phyloP scores from a whole-genome alignment of 140 eudicot genomes.

The Erigeron philadelphicus region DNA sequence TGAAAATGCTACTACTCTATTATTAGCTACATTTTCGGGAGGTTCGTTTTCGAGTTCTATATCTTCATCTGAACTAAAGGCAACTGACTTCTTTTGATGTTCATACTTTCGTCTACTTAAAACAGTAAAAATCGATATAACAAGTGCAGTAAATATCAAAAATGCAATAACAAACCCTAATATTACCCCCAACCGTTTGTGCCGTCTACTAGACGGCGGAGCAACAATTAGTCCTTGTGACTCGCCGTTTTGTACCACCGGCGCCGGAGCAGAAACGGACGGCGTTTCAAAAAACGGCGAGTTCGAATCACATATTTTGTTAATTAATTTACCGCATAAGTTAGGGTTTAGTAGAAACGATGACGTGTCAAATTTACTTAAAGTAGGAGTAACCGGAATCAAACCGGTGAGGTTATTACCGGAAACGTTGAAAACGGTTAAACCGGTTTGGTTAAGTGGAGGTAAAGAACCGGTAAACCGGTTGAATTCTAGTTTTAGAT shows the following conservation, averaged over 20 bases:
- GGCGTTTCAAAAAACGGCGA: conserved; percentile 56
- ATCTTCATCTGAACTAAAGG: conserved; percentile 32
- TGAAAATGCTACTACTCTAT: conserved; percentile 10
- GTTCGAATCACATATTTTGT: conserved; percentile 45
- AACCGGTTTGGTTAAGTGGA: conserved; percentile 55
- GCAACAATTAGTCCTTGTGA: conserved; percentile 41
- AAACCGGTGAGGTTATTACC: conserved; percentile 62
- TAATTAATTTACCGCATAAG: conserved; percentile 63
- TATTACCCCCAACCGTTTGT: conserved; percentile 39
- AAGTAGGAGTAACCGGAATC: conserved; percentile 48
- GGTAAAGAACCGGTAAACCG: conserved; percentile 62
- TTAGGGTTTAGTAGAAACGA: conserved; percentile 52
- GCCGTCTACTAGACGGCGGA: conserved; percentile 40
- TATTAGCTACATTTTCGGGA: background rate
- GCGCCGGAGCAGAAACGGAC: conserved; percentile 50
- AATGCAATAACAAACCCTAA: conserved; percentile 48
- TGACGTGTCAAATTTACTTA: conserved; percentile 34
- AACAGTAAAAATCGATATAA: conserved; percentile 38
- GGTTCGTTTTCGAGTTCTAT: conserved; percentile 9
- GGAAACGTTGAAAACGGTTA: conserved; percentile 57
- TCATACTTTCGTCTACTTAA: conserved; percentile 30
- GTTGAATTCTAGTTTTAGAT: conserved; percentile 66
- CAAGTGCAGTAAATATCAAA: conserved; percentile 42
- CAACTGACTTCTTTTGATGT: conserved; percentile 29
- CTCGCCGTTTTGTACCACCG: conserved; percentile 35